Evolutionary conservation across 140 eudicot genomes (phyloP), one percentile per base, ranked within the genome.

Genomic region (Ambrosia hybrid): DNA sequence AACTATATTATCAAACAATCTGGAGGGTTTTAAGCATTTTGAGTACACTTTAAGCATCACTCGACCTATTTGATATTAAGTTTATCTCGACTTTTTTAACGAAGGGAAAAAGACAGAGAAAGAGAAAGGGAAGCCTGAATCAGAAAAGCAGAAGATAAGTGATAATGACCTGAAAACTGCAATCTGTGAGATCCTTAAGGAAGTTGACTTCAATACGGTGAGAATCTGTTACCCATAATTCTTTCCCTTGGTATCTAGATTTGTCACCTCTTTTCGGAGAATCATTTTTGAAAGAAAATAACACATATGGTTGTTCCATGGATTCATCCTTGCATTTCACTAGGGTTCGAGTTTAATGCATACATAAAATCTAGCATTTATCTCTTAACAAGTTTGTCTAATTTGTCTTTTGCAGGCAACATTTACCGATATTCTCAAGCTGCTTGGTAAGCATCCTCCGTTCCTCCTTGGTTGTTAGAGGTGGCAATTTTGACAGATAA

Each of bases 131-230:
- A 90, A 86, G 67, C 59, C 89, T 33, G 85, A 90, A 69, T 85
- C 78, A 30, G 91, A 85, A 34, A 90, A 86, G 72, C 15, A 53
- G 64, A 45, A 59, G 79, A 89, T 88, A 60, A 90, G 78, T 57
- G 95, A 94, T 52, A 87, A 88, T 43, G 96, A 90, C 39, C 92
- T 94, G 6, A 84, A 81, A 76, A 80, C 43, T n/a, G 91, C 97
- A 33, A 86, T 90, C 39, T 86, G 95, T 46, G 96, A 88, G 80
- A 90, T 86, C 76, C 96, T 94, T 6, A 86, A 90, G 72, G 95
- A 90, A 81, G 99, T 91, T 33, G 99, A 94, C 89, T 94, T 94
- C 86, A 94, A 90, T 69, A 94, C 99, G 87, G 97, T 94, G 56
- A 65, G 71, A 65, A 43, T 43, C 71, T 43, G 15, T 45, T 65